phyloP scores from a whole-genome alignment of 441 rosid genomes.

The Macaranga tanarius region DNA sequence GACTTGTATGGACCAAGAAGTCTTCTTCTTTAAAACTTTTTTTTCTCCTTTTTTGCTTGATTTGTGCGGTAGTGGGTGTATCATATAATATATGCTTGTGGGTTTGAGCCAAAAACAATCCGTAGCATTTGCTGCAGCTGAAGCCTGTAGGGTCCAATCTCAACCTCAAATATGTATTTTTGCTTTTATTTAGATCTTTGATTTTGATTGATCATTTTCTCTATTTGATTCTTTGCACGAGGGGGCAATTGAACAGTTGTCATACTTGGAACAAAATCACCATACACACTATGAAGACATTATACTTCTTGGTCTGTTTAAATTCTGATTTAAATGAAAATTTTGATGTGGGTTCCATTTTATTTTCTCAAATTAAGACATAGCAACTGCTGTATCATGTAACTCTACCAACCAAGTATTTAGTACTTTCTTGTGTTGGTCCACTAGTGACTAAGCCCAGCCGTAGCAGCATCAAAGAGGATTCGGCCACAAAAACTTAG shows the following conservation, averaged over 20 bases:
- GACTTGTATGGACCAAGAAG: slow-evolving; percentile 18
- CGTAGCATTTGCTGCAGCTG: neutral
- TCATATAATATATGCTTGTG: neutral
- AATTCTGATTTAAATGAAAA: too few relatives aligned
- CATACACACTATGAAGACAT: slow-evolving; percentile 25
- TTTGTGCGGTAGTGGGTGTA: neutral
- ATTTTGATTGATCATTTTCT: neutral
- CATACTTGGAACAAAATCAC: slow-evolving; percentile 5
- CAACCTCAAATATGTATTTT: neutral
- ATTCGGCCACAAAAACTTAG: neutral
- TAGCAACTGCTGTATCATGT: neutral
- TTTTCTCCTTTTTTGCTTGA: neutral
- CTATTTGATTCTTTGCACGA: slow-evolving; percentile 15
- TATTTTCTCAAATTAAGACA: slow-evolving; percentile 4
- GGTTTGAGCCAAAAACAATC: neutral
- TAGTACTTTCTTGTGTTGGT: neutral
- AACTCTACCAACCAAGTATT: neutral
- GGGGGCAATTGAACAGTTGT: slow-evolving; percentile 6
- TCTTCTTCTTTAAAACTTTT: neutral
- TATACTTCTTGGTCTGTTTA: slow-evolving; percentile 3
- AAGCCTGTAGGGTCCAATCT: slow-evolving; percentile 21
- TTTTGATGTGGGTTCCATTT: neutral
- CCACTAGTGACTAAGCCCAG: neutral
- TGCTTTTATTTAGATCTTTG: slow-evolving; percentile 12
- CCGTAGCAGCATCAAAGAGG: slow-evolving; percentile 8